A percentile compares a stretch with the other conserved stretches of the same genome.
These are phyloP conservation scores for Neostapfia colusana DNA, from an alignment of 176 grass and related monocot genomes.

Conservation along the genomic window DNA sequence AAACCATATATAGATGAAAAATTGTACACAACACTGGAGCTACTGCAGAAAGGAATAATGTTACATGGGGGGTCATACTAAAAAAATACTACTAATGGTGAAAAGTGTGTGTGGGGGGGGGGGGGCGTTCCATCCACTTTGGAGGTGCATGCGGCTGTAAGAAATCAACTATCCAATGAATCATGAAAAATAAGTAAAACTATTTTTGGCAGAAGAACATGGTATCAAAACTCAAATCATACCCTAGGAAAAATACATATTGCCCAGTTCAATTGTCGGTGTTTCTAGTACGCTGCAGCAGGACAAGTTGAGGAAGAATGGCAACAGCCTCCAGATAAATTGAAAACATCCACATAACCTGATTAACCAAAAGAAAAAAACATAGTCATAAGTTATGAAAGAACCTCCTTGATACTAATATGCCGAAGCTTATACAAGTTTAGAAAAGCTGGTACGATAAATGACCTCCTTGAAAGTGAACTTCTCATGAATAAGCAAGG, in stretches of 20 bases:
- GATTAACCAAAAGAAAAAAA: neutral
- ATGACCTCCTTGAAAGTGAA: constrained; percentile 68
- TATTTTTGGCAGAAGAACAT: constrained; percentile 1
- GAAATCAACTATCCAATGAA: neutral
- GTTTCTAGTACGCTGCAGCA: constrained; percentile 68
- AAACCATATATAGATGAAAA: neutral
- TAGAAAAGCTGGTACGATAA: neutral
- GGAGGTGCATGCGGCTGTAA: neutral
- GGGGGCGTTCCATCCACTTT: neutral
- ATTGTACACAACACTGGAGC: neutral
- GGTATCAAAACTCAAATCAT: constrained; percentile 23
- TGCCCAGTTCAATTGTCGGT: constrained; percentile 71
- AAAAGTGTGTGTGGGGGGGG: too few species aligned
- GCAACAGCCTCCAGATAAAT: constrained; percentile 73
- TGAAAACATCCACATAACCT: constrained; percentile 74
- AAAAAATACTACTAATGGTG: neutral
- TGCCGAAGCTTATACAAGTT: neutral
- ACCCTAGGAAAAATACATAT: constrained; percentile 88
- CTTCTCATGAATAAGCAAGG: constrained; percentile 63
- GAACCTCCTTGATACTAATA: neutral
- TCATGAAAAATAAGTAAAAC: constrained; percentile 7
- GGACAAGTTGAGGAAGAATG: constrained; percentile 75
- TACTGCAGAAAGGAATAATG: neutral
- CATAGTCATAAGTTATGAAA: neutral
- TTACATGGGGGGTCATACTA: neutral